Base-by-base conservation (phyloP, 176 grass and related monocot genomes). In the Rhynchospora breviuscula region DNA sequence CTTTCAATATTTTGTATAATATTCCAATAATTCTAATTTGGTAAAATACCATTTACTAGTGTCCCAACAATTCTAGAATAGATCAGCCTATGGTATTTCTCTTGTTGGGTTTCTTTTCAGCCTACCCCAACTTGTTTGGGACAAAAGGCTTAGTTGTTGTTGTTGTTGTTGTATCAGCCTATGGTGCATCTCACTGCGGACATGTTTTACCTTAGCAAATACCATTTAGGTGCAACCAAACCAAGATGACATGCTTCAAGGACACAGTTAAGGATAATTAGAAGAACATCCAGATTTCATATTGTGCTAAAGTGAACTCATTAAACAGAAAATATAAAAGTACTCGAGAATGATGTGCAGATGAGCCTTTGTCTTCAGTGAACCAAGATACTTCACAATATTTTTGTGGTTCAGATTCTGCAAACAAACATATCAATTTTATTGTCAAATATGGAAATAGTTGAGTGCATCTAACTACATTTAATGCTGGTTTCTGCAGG, bases 361-460 rank as follows among this genome's bases (percentile, higher is more conserved):
- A 47, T 99, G 93, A 62, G 91, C 91, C 88, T 69, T 99, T 84
- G 93, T 99, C 93, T 90, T 99, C 83, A 95, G 75, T 74, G 96
- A 99, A 63, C 93, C 96, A 43, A 95, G 89, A 83, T 99, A 99
- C 80, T 93, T 99, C 72, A 99, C 96, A 77, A 99, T 99, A 63
- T 99, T 99, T 89, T 99, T 99, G 86, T 99, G 96, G 88, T 99
- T 99, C 70, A 99, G 91, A 89, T 95, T 99, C 96, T 99, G 91
- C 66, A 78, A 70, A 49, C 81, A 86, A 69, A 57, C 63, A 51
- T 3, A 48, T 29, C 75, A 86, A 47, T 85, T 86, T 74, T 48
- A 84, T 63, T 78, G 19, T 10, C 51, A 80, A 75, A 80, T 66
- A 62, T 67, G 9, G 40, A 63, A 63, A 33, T 78, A 78, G 25